Evolutionary conservation across 129 eudicot species (phyloP), one percentile per base, ranked within the genome.

Genomic region (Tagetes erecta): DNA sequence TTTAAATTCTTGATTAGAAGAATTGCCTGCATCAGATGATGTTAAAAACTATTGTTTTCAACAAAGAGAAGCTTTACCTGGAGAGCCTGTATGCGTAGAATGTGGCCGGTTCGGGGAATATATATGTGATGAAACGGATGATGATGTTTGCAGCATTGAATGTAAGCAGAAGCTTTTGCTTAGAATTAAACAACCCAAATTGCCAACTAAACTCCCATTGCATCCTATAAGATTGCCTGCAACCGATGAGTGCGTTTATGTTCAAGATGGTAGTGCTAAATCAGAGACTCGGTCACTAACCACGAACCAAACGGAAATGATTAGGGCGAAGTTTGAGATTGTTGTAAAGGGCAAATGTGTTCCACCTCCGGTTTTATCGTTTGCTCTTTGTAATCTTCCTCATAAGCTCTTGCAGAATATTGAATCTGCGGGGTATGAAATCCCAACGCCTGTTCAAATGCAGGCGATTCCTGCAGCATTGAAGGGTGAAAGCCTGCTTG

Each of bases 51-150:
- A 88, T 72, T 83, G 96, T 79, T 82, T 82, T 81, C 94, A 91
- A 80, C 97, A 95, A 85, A 95, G 99, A 78, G 99, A 91, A 84
- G 97, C 97, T 74, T 68, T 81, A 73, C 87, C 97, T 35, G 99
- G 88, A 35, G 99, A 95, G 77, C 96, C 97, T 67, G 67, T 51
- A 7, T 95, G 99, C 78, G 75, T 82, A 13, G 78, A 87, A 68
- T 95, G 99, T 71, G 94, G 90, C 37, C 95, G 97, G 11, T 91
- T 85, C 72, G 99, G 99, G n/a, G 99, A 95, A 81, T 95, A 91
- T 69, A 91, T 95, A 78, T 95, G 99, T 69, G 92, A 95, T 56
- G 96, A 88, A 66, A 95, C 99, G 8, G 99, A 95, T 84, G 97
- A 95, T 81, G 99, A 95, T 83, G 50, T 91, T 46, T 95, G 99